These are phyloP conservation scores for Aethionema arabicum DNA, from an alignment of 345 rosid species.

Conservation along the genomic window DNA sequence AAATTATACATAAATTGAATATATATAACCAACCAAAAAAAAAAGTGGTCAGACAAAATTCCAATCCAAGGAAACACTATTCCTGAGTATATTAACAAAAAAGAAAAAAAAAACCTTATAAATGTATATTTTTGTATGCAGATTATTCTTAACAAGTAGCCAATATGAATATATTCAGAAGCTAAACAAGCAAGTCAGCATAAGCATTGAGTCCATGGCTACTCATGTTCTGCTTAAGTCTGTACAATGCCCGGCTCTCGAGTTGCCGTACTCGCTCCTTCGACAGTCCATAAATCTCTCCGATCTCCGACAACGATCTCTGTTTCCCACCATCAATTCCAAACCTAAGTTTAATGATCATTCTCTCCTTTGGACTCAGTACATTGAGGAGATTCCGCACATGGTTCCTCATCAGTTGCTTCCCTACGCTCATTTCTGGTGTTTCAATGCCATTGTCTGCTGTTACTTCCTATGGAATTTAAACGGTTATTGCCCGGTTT, in stretches of 20 bases:
- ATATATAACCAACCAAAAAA: background rate
- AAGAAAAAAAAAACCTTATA: background rate
- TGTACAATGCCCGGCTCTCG: conserved; percentile 68
- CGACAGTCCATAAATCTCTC: conserved; percentile 55
- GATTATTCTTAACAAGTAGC: conserved; percentile 7
- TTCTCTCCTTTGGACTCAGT: conserved; percentile 62
- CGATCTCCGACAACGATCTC: conserved; percentile 66
- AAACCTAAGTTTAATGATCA: conserved; percentile 68
- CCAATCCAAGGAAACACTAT: conserved; percentile 14
- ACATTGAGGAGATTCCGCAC: conserved; percentile 53
- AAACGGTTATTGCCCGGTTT: conserved; percentile 7
- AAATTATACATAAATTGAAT: too few species aligned
- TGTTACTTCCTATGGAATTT: conserved; percentile 52
- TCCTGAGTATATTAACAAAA: conserved; percentile 28
- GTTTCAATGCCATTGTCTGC: conserved; percentile 63
- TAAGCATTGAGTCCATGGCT: conserved; percentile 63
- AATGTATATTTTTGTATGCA: conserved; percentile 28
- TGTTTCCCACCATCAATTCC: conserved; percentile 68
- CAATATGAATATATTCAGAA: conserved; percentile 4
- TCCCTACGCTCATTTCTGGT: conserved; percentile 58
- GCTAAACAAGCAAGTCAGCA: conserved; percentile 55
- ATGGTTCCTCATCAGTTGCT: conserved; percentile 70
- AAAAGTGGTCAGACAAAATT: conserved; percentile 15
- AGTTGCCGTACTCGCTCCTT: conserved; percentile 82
- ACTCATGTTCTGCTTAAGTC: conserved; percentile 62